Evolutionary conservation across 2,329 filamentous ascomycete genomes (phyloP).

Genomic region (Fusarium sp.): DNA sequence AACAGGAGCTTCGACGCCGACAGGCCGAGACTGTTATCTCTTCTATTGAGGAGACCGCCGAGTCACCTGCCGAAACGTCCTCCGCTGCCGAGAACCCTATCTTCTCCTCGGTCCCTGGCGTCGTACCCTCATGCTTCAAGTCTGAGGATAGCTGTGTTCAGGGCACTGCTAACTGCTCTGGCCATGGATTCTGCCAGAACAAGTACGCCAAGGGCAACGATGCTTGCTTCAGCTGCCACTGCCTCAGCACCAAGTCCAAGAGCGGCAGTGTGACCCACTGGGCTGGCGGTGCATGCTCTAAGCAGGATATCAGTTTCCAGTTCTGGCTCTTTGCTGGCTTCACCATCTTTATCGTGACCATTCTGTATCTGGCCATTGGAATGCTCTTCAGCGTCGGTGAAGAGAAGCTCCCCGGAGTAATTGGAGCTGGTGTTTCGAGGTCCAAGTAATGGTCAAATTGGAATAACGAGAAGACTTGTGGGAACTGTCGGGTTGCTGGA

Average conservation of each 20-base stretch:
- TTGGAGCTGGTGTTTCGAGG: constrained; percentile 91
- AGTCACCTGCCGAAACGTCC: constrained; percentile 42
- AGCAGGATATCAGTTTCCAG: constrained; percentile 86
- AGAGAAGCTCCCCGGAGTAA: constrained; percentile 90
- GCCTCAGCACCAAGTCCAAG: constrained; percentile 69
- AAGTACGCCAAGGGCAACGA: constrained; percentile 65
- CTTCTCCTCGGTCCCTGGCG: constrained; percentile 51
- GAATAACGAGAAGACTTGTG: constrained; percentile 8
- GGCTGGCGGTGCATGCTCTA: constrained; percentile 89
- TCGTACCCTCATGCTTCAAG: constrained; percentile 79
- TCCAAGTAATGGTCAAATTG: constrained; percentile 62
- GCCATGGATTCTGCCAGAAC: constrained; percentile 80
- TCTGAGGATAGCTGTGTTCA: constrained; percentile 74
- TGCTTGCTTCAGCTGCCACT: constrained; percentile 83
- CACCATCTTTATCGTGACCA: constrained; percentile 73
- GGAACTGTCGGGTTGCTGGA: constrained; percentile 34
- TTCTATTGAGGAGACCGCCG: constrained; percentile 46
- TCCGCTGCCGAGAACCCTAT: constrained; percentile 47
- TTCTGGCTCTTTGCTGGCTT: constrained; percentile 90
- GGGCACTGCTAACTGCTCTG: constrained; percentile 81
- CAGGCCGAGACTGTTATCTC: constrained; percentile 61
- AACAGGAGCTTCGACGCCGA: constrained; percentile 60
- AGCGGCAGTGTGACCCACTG: constrained; percentile 75
- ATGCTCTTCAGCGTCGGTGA: constrained; percentile 86
- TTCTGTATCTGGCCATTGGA: constrained; percentile 77